Evolutionary conservation across 2,329 filamentous ascomycete genomes (phyloP).

Genomic region (Trichophyton rubrum): DNA sequence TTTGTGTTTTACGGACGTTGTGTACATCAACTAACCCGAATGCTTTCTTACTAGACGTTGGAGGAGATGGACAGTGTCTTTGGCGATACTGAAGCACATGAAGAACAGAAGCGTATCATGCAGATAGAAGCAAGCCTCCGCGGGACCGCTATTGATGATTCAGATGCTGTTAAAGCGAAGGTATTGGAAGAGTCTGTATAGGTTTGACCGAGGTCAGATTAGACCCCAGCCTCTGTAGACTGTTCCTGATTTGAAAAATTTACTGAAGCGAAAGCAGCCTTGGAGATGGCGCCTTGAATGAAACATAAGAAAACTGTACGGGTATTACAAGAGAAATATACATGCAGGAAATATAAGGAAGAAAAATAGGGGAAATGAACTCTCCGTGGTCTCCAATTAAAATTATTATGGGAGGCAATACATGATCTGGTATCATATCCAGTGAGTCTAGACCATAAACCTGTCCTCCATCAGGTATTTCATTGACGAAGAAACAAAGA

Average conservation of each 20-base stretch:
- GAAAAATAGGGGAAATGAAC: not conserved
- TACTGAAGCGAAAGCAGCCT: not conserved
- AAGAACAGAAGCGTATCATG: conserved; percentile 29
- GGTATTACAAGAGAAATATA: not conserved
- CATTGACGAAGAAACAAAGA: not conserved
- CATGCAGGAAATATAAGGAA: not conserved
- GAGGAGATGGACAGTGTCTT: conserved; percentile 45
- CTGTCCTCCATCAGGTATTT: not conserved
- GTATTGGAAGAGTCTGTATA: not conserved
- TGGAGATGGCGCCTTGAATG: not conserved
- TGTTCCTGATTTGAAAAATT: not conserved
- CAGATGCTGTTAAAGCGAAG: not conserved
- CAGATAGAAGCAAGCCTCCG: conserved; percentile 28
- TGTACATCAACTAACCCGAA: not conserved
- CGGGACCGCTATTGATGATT: conserved; percentile 14
- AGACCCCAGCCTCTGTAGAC: not conserved
- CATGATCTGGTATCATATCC: not conserved
- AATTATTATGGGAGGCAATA: not conserved
- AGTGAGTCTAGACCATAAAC: not conserved
- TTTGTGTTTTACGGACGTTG: not conserved
- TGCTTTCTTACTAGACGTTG: conserved; percentile 27
- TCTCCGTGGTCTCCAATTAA: not conserved
- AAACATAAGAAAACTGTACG: not conserved
- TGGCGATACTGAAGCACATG: conserved; percentile 27
- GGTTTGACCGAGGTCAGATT: not conserved